Conservation (phyloP, 345 rosid genomes). For the Boechera retrofracta region DNA sequence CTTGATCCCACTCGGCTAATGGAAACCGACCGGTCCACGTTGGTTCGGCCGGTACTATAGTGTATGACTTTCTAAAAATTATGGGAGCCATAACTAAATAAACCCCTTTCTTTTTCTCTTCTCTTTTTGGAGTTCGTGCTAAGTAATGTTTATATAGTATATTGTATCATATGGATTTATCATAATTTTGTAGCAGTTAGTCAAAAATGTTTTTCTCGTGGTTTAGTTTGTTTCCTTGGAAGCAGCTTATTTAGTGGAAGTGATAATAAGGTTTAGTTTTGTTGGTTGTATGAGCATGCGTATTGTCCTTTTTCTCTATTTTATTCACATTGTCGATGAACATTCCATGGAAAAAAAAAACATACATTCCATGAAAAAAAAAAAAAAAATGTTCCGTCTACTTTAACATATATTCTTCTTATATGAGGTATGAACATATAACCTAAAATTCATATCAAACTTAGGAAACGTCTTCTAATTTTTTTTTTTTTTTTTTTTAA, state of each 20-base stretch:
- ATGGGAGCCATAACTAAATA: conserved; percentile 33
- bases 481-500: too few relatives aligned
- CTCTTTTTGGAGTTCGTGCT: not conserved
- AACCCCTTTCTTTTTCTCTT: not conserved
- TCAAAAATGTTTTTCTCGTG: conserved; percentile 40
- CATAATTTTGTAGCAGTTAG: conserved; percentile 10
- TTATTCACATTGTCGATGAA: not conserved
- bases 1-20: conserved; percentile 63
- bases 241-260: conserved; percentile 34
- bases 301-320: conserved; percentile 12
- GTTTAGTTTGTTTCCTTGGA: conserved; percentile 43
- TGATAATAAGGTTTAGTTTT: conserved; percentile 26
- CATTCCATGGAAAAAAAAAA: not conserved
- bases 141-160: conserved; percentile 25
- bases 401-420: too few relatives aligned
- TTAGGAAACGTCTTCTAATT: not conserved
- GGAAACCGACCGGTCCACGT: conserved; percentile 50
- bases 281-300: conserved; percentile 35
- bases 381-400: too few relatives aligned
- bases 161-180: not conserved
- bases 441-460: not conserved
- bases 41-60: conserved; percentile 52
- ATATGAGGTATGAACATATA: too few relatives aligned
- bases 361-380: too few relatives aligned
- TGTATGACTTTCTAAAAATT: conserved; percentile 14